phyloP scores from a whole-genome alignment of 2,329 filamentous ascomycete species.

The Penicillium sp. region DNA sequence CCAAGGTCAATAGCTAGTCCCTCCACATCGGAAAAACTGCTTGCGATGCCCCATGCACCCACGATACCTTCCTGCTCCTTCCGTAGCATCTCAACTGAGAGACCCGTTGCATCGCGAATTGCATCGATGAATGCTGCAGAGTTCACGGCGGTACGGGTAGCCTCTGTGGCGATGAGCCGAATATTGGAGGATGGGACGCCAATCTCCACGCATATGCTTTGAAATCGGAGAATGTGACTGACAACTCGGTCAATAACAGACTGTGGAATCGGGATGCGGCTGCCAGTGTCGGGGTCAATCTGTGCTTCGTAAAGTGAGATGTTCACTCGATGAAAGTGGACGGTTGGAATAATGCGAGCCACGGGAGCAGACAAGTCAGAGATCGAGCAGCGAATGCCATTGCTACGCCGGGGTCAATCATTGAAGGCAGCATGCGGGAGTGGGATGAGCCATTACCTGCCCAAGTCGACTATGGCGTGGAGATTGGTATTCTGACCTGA shows the following conservation, averaged over 20 bases:
- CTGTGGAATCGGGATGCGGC: slow-evolving; percentile 50
- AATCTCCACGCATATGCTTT: slow-evolving; percentile 62
- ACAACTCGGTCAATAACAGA: slow-evolving; percentile 61
- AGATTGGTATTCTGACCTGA: slow-evolving; percentile 17
- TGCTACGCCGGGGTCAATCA: slow-evolving; percentile 44
- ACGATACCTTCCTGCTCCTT: slow-evolving; percentile 75
- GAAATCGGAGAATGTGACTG: slow-evolving; percentile 63
- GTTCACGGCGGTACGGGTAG: slow-evolving; percentile 73
- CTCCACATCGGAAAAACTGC: slow-evolving; percentile 62
- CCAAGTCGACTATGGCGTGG: slow-evolving; percentile 35
- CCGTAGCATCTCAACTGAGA: slow-evolving; percentile 65
- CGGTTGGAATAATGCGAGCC: slow-evolving; percentile 67
- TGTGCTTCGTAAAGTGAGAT: slow-evolving; percentile 83
- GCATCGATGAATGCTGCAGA: slow-evolving; percentile 61
- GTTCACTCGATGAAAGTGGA: slow-evolving; percentile 69
- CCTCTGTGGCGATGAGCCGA: slow-evolving; percentile 79
- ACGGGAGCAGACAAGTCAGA: slow-evolving; percentile 66
- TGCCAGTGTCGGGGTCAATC: slow-evolving; percentile 34
- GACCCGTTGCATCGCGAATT: slow-evolving; percentile 59
- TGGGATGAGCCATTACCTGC: slow-evolving; percentile 28
- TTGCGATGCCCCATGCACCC: slow-evolving; percentile 76
- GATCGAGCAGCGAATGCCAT: slow-evolving; percentile 87
- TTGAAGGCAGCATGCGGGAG: not conserved
- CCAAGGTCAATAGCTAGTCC: slow-evolving; percentile 81
- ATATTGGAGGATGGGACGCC: slow-evolving; percentile 59